Percentiles rank a stretch among this genome's conserved stretches.
These are phyloP conservation scores for Phytophthora syringae DNA, from an alignment of 352 stramenopile genomes.

Conservation along the genomic window DNA sequence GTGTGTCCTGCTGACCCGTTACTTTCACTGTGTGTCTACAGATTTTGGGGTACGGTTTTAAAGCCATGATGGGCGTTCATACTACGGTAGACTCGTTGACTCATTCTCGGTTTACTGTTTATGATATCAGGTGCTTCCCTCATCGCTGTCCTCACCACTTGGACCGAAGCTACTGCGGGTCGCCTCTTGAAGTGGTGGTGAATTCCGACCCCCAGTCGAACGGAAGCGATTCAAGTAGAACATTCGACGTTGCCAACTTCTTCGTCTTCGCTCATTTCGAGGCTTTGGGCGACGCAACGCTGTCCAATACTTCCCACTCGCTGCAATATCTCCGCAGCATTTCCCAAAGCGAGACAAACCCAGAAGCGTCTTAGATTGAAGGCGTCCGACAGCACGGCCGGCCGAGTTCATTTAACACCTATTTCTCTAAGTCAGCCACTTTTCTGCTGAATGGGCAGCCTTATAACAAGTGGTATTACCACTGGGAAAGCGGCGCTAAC, in stretches of 20 bases:
- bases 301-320: constrained; percentile 1
- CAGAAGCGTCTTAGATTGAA: constrained; percentile 69
- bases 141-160: constrained; percentile 64
- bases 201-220: too few species aligned
- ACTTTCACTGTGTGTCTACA: too few species aligned
- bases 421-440: constrained; percentile 15
- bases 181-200: constrained; percentile 48
- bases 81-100: too few species aligned
- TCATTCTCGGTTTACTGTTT: too few species aligned
- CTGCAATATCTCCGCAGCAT: constrained; percentile 35
- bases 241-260: constrained; percentile 39
- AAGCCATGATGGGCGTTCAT: too few species aligned
- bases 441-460: constrained; percentile 56
- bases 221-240: neutral
- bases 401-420: constrained; percentile 15
- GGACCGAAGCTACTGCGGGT: constrained; percentile 63
- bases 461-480: constrained; percentile 66
- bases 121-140: constrained; percentile 57
- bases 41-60: constrained; percentile 32
- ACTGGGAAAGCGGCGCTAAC: constrained; percentile 65
- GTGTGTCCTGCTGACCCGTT: too few species aligned
- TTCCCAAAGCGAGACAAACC: constrained; percentile 62
- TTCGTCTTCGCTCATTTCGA: constrained; percentile 40
- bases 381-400: constrained; percentile 31
- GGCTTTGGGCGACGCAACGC: constrained; percentile 34